These are phyloP conservation scores for Cladophialophora exuberans DNA, from an alignment of 2,329 filamentous ascomycete genomes.

Conservation along the genomic window DNA sequence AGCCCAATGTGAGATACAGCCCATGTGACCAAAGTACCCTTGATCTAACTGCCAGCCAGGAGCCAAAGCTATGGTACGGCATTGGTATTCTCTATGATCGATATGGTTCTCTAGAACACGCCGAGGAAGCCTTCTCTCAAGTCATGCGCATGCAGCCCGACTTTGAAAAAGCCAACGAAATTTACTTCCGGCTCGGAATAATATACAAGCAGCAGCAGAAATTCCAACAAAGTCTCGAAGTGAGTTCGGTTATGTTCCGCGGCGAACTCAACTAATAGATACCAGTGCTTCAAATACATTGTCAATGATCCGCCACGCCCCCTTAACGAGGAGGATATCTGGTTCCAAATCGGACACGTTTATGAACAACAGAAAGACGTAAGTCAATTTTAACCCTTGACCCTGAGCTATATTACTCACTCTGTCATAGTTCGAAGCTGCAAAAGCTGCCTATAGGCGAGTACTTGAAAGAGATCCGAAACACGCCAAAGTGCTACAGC, in stretches of 20 bases:
- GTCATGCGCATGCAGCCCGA: slow-evolving; percentile 98
- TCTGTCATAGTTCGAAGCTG: slow-evolving; percentile 77
- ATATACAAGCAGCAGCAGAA: slow-evolving; percentile 99
- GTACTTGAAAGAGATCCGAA: slow-evolving; percentile 93
- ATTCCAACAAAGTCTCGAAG: slow-evolving; percentile 87
- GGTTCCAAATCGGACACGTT: slow-evolving; percentile 99
- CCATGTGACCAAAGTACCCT: not conserved
- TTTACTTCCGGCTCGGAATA: slow-evolving; percentile 98
- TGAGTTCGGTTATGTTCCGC: slow-evolving; percentile 42
- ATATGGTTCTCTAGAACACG: slow-evolving; percentile 94
- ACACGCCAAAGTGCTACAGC: slow-evolving; percentile 96
- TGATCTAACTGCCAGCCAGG: slow-evolving; percentile 53
- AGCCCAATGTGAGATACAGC: slow-evolving; percentile 74
- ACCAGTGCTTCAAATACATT: slow-evolving; percentile 96
- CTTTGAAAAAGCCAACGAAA: slow-evolving; percentile 98
- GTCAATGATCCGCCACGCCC: slow-evolving; percentile 89
- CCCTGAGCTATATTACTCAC: slow-evolving; percentile 37
- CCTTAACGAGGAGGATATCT: slow-evolving; percentile 95
- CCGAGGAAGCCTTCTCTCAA: slow-evolving; percentile 96
- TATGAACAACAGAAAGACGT: slow-evolving; percentile 99
- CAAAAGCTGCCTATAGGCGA: slow-evolving; percentile 87
- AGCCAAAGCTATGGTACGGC: slow-evolving; percentile 97
- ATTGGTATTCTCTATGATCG: slow-evolving; percentile 97
- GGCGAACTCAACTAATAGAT: slow-evolving; percentile 17
- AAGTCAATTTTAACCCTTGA: slow-evolving; percentile 47